phyloP scores from a whole-genome alignment of 805 yeast genomes.

The Metschnikowia anglica region DNA sequence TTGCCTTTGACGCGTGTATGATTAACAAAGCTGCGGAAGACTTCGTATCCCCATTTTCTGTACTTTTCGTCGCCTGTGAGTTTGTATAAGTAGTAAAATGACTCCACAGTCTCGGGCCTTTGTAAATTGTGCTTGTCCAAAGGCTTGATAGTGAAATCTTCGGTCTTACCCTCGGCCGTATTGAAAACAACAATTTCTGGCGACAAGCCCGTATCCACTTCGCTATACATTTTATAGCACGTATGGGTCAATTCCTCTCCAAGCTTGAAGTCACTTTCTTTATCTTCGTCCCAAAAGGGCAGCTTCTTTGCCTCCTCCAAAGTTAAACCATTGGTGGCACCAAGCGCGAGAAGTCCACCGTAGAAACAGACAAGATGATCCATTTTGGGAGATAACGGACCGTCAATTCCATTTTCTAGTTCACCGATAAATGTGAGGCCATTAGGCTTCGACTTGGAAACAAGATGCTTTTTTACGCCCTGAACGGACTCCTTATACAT shows the following conservation, averaged over 20 bases:
- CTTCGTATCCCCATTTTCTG: slow-evolving; percentile 87
- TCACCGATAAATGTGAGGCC: slow-evolving; percentile 75
- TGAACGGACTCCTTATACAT: slow-evolving; percentile 76
- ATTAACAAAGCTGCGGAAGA: slow-evolving; percentile 66
- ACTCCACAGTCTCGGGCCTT: slow-evolving; percentile 92
- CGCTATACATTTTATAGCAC: slow-evolving; percentile 82
- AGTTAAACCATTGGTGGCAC: slow-evolving; percentile 78
- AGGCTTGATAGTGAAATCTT: slow-evolving; percentile 69
- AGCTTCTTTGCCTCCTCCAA: slow-evolving; percentile 53
- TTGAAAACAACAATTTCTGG: slow-evolving; percentile 91
- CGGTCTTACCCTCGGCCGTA: slow-evolving; percentile 40
- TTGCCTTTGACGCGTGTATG: slow-evolving; percentile 49
- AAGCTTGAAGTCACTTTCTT: slow-evolving; percentile 62
- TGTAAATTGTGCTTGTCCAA: slow-evolving; percentile 81
- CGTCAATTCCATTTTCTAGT: slow-evolving; percentile 63
- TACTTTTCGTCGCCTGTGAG: slow-evolving; percentile 78
- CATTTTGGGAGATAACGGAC: slow-evolving; percentile 69
- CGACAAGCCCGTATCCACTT: slow-evolving; percentile 70
- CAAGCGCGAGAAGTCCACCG: slow-evolving; percentile 85
- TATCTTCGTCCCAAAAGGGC: slow-evolving; percentile 55
- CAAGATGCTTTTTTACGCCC: slow-evolving; percentile 71
- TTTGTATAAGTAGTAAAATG: slow-evolving; percentile 75
- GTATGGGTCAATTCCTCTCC: slow-evolving; percentile 76
- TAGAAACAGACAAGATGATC: slow-evolving; percentile 91
- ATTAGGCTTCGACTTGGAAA: slow-evolving; percentile 59